Base-by-base conservation (phyloP, 2,329 filamentous ascomycete species). In the Cyclaneusma minus region DNA sequence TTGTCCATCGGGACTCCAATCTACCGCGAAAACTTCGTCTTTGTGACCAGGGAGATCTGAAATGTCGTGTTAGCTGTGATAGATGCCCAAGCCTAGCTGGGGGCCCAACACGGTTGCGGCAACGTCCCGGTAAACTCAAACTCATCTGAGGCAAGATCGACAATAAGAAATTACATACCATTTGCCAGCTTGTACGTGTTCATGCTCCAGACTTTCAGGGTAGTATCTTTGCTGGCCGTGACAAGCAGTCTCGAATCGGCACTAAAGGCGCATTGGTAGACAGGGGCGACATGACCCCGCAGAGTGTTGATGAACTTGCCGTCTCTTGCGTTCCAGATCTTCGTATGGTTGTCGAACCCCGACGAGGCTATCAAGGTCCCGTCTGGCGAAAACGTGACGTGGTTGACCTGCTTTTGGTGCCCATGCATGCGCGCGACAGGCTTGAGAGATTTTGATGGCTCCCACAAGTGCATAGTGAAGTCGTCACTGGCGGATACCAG, bases 381-480 rank as follows among this genome's bases (percentile, higher is more conserved):
- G 44, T 95, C 85, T 0, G 87, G 84, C 1, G 83, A 93, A 53
- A 95, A 95, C 0, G 76, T 79, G 24, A 95, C 85, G 47, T 94
- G 81, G 50, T 95, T 94, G 39, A 95, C 85, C 46, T 87, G 81
- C 55, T 95, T 95, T 49, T 94, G 83, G 45, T 98, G 89, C 3
- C 89, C 89, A n/a, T 83, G 55, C 54, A 95, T 67, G 17, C 84
- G 65, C n/a, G 81, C 78, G 3, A 95, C 60, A 1, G 87, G 85
- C 49, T 95, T 94, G 6, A 63, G 80, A 4, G 76, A 74, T 22
- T 61, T 63, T 7, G 73, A 62, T 0, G 85, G 85, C 33, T 91
- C 81, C 87, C 87, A 98, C 6, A 98, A 64, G 48, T 84, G 93
- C 67, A 98, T 87, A 5, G 85, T 93, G 50, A 85, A 92, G 50